Percentiles rank a stretch among this genome's conserved stretches.
These are phyloP conservation scores for Multifurca ochricompacta DNA, from an alignment of 768 basidiomycete genomes.

Conservation along the genomic window DNA sequence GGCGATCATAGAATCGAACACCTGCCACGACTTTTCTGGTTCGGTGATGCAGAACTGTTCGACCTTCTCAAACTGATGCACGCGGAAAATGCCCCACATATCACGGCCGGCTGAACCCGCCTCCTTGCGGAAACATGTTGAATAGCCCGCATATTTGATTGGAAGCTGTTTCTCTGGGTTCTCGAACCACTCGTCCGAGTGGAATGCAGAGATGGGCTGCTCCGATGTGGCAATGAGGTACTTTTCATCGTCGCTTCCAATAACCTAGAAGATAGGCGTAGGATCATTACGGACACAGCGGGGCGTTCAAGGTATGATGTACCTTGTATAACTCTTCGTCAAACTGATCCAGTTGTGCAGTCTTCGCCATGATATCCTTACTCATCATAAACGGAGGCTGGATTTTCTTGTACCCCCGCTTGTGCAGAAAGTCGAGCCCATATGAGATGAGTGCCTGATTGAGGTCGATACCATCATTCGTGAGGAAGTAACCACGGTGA, in stretches of 20 bases:
- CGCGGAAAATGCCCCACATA: constrained; percentile 99
- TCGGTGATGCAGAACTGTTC: constrained; percentile 96
- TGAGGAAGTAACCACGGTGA: constrained; percentile 95
- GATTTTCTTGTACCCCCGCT: constrained; percentile 81
- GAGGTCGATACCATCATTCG: constrained; percentile 90
- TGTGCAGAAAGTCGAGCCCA: constrained; percentile 86
- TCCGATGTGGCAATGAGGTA: constrained; percentile 99
- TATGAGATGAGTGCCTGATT: constrained; percentile 95
- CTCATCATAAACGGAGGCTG: constrained; percentile 99
- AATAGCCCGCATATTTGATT: constrained; percentile 79
- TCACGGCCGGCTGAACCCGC: constrained; percentile 96
- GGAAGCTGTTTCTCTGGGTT: constrained; percentile 89
- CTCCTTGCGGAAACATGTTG: constrained; percentile 98
- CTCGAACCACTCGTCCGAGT: constrained; percentile 97
- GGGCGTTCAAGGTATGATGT: constrained; percentile 6
- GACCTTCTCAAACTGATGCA: constrained; percentile 99
- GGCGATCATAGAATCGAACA: constrained; percentile 85
- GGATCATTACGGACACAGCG: background rate
- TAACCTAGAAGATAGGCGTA: constrained; percentile 53
- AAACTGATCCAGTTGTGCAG: constrained; percentile 95
- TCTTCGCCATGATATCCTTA: constrained; percentile 95
- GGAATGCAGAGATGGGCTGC: constrained; percentile 94
- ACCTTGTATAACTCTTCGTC: constrained; percentile 99
- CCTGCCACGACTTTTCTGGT: constrained; percentile 90
- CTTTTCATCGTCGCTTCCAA: constrained; percentile 88